Evolutionary conservation across 306 rosid species (phyloP).

Genomic region (Arachis stenosperma): DNA sequence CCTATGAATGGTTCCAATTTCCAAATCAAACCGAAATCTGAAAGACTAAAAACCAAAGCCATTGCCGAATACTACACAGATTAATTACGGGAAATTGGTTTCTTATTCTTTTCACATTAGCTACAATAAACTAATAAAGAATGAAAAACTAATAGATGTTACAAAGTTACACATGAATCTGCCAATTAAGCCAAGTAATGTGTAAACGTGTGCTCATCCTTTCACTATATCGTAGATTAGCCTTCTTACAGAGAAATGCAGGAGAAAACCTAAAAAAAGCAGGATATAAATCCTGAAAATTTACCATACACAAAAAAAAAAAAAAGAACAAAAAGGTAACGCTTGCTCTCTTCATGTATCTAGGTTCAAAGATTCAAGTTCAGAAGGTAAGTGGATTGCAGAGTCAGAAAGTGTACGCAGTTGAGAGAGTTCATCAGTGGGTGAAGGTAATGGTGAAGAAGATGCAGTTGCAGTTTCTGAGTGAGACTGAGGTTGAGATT

Average conservation of each 20-base stretch:
- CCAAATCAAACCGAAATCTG: conserved; percentile 27
- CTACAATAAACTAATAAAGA: background rate
- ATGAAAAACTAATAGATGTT: background rate
- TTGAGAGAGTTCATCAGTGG: background rate
- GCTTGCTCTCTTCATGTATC: conserved; percentile 18
- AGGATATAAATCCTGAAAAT: conserved; percentile 9
- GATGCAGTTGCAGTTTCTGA: conserved; percentile 43
- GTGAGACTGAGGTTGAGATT: background rate
- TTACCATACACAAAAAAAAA: conserved; percentile 37
- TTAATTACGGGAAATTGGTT: conserved; percentile 1
- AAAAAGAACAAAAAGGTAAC: background rate
- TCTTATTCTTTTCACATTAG: conserved; percentile 16
- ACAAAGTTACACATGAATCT: conserved; percentile 5
- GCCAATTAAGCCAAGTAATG: conserved; percentile 15
- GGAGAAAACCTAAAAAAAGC: conserved; percentile 38
- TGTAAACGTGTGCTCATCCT: conserved; percentile 11
- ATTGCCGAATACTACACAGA: background rate
- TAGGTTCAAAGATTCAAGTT: conserved; percentile 33
- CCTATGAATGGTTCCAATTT: background rate
- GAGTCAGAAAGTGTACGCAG: conserved; percentile 40
- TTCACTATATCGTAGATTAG: conserved; percentile 34
- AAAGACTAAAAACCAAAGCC: background rate
- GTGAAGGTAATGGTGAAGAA: conserved; percentile 27
- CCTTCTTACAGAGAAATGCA: conserved; percentile 33
- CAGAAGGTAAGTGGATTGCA: conserved; percentile 37